A percentile compares a stretch with the other conserved stretches of the same genome.
Evolutionary conservation across 768 basidiomycete species (phyloP).

Genomic region (Pulveroboletus ravenelii): DNA sequence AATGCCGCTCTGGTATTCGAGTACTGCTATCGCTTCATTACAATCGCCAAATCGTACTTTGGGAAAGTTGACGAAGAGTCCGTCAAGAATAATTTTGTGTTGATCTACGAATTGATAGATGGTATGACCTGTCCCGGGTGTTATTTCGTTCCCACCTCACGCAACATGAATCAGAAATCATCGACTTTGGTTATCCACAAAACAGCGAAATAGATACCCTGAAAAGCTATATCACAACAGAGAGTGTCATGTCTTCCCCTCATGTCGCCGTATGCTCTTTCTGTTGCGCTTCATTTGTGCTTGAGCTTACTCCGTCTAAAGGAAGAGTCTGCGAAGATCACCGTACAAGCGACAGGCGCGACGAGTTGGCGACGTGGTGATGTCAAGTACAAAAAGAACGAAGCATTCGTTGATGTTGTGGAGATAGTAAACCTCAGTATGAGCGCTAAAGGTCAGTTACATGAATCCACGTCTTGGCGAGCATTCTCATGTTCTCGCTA

Average conservation of each 20-base stretch:
- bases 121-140: constrained; percentile 44
- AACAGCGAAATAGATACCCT: constrained; percentile 98
- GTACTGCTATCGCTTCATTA: constrained; percentile 94
- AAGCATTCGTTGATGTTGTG: constrained; percentile 99
- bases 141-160: constrained; percentile 7
- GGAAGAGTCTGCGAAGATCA: constrained; percentile 98
- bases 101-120: constrained; percentile 97
- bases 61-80: constrained; percentile 97
- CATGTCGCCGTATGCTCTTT: constrained; percentile 63
- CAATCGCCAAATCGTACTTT: constrained; percentile 93
- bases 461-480: not conserved
- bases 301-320: constrained; percentile 27
- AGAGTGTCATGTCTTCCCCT: constrained; percentile 86
- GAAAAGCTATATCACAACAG: constrained; percentile 97
- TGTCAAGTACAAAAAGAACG: constrained; percentile 99
- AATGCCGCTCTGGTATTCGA: constrained; percentile 98
- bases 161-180: constrained; percentile 64
- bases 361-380: constrained; percentile 94
- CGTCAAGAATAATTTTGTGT: constrained; percentile 98
- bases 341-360: constrained; percentile 92
- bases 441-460: constrained; percentile 77
- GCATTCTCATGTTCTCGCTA: not conserved
- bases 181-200: constrained; percentile 98
- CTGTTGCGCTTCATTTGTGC: not conserved
- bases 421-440: constrained; percentile 95